phyloP scores from a whole-genome alignment of 2,329 filamentous ascomycete species.

The Eurotiales sp. region DNA sequence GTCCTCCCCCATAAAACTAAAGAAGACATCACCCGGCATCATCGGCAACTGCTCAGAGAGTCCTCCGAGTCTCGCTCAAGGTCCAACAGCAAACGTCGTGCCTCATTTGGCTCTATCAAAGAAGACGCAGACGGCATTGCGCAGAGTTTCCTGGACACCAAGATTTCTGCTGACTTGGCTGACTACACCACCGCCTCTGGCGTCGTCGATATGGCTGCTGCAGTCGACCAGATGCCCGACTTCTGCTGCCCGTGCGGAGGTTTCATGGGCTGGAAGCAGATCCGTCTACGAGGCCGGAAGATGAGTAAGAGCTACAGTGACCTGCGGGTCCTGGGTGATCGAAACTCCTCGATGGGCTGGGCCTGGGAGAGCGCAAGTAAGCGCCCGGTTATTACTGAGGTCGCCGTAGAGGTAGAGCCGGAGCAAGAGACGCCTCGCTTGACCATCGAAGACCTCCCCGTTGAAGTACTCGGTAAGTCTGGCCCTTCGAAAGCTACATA shows the following conservation, averaged over 20 bases:
- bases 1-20: no score
- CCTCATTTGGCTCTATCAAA: constrained; percentile 43
- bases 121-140: constrained; percentile 42
- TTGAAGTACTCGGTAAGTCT: constrained; percentile 66
- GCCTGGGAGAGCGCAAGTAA: constrained; percentile 37
- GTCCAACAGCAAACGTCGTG: constrained; percentile 36
- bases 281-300: constrained; percentile 40
- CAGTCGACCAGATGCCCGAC: constrained; percentile 33
- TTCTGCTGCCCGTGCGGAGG: constrained; percentile 47
- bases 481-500: neutral
- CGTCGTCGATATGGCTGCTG: constrained; percentile 16
- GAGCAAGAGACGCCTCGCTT: constrained; percentile 38
- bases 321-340: constrained; percentile 31
- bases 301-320: constrained; percentile 44
- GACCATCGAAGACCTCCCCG: constrained; percentile 64
- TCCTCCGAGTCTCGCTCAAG: constrained; percentile 19
- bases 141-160: constrained; percentile 42
- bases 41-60: neutral
- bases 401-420: constrained; percentile 21
- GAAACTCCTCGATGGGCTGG: constrained; percentile 36
- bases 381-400: constrained; percentile 19
- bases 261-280: constrained; percentile 45
- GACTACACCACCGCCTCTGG: neutral
- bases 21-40: no score
- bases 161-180: constrained; percentile 24